Conservation (phyloP, 2,329 filamentous ascomycete genomes). For the Ilyonectria sp. region DNA sequence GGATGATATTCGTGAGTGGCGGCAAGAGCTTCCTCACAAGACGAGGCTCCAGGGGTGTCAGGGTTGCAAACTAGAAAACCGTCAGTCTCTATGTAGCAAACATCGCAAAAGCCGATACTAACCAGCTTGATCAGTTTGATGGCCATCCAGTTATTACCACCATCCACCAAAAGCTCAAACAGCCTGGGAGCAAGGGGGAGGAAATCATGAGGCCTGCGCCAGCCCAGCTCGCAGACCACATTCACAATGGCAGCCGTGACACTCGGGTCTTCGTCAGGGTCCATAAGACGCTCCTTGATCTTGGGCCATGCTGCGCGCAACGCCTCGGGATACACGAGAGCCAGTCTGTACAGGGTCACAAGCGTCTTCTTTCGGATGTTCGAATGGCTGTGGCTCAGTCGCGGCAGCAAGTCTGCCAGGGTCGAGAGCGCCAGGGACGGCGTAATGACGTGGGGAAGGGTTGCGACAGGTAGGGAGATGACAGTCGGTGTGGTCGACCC, state of each 20-base stretch:
- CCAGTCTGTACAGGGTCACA: constrained; percentile 92
- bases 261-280: constrained; percentile 89
- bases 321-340: constrained; percentile 96
- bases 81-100: constrained; percentile 3
- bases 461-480: constrained; percentile 88
- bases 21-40: constrained; percentile 92
- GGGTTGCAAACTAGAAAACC: constrained; percentile 83
- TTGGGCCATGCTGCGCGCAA: constrained; percentile 95
- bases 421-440: constrained; percentile 92
- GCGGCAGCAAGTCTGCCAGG: constrained; percentile 87
- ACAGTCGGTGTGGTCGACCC: constrained; percentile 79
- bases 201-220: constrained; percentile 94
- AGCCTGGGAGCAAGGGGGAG: constrained; percentile 90
- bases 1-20: constrained; percentile 92
- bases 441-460: constrained; percentile 95
- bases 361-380: constrained; percentile 95
- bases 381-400: constrained; percentile 88
- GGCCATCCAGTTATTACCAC: constrained; percentile 99
- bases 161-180: constrained; percentile 92
- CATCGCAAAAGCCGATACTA: constrained; percentile 6
- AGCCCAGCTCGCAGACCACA: constrained; percentile 95
- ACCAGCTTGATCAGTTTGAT: constrained; percentile 99
- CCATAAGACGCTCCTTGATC: constrained; percentile 94
- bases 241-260: constrained; percentile 98
- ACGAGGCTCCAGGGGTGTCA: constrained; percentile 93